Conservation (phyloP, 106 monocot species). For the Ottelia alismoides region DNA sequence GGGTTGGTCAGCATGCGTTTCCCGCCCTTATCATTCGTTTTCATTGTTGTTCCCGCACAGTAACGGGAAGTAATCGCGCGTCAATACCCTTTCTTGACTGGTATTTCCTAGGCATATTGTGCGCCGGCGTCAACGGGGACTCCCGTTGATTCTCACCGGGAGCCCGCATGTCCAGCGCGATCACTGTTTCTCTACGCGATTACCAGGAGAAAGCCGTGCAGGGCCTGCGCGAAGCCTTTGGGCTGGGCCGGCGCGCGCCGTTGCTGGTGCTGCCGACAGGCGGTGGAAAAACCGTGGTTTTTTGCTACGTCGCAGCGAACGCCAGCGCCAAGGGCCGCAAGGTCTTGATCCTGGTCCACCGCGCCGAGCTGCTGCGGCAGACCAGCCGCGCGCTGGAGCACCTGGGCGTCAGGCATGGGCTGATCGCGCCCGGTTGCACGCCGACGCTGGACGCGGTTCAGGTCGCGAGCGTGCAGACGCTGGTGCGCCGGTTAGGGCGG, state of each 20-base stretch:
- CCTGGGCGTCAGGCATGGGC: neutral
- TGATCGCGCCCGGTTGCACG: neutral
- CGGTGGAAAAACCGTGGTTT: neutral
- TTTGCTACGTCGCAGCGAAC: neutral
- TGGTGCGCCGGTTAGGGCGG: neutral
- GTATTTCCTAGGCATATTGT: neutral
- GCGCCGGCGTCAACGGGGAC: too few species aligned
- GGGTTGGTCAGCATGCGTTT: neutral
- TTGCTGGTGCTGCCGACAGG: neutral
- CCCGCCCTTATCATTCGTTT: neutral
- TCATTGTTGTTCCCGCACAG: neutral
- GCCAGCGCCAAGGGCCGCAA: too few species aligned
- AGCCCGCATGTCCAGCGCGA: neutral
- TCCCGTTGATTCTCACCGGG: neutral
- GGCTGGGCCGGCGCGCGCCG: too few species aligned
- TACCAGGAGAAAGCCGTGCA: neutral
- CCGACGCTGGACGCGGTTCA: neutral
- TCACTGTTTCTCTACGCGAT: neutral
- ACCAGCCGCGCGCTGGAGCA: neutral
- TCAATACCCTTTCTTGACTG: neutral
- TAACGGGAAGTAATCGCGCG: neutral
- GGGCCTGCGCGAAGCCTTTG: neutral
- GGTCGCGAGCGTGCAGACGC: neutral
- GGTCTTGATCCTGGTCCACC: neutral
- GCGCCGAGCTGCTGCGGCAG: neutral